Conservation (phyloP, 2,329 filamentous ascomycete species). For the Colletotrichum noveboracense region DNA sequence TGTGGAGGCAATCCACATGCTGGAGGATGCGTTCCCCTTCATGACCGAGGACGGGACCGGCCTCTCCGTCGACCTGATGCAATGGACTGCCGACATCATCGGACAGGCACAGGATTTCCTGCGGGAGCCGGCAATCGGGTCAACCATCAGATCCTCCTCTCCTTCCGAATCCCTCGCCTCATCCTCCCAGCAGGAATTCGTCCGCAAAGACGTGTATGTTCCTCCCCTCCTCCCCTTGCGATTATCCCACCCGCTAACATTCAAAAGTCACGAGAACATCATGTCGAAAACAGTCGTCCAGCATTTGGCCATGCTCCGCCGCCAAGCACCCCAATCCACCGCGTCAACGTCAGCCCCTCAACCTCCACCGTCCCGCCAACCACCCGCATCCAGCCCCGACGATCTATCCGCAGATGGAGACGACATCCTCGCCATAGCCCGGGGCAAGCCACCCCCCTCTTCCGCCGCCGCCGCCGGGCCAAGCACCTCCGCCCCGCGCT, state of each 20-base stretch:
- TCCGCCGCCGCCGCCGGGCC: background rate
- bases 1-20: background rate
- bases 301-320: background rate
- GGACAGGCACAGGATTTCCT: background rate
- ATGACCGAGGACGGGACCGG: background rate
- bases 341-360: background rate
- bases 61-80: background rate
- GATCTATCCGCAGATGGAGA: background rate
- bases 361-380: background rate
- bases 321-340: background rate
- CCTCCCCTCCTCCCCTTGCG: too few relatives aligned
- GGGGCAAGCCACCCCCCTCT: background rate
- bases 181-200: background rate
- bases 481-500: background rate
- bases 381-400: background rate
- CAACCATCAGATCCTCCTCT: background rate
- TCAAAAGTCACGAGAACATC: background rate
- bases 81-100: conserved; percentile 2
- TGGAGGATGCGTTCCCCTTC: conserved; percentile 1
- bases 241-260: background rate
- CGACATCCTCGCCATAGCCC: background rate
- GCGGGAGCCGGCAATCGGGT: background rate
- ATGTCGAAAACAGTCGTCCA: conserved; percentile 1
- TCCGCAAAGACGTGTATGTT: conserved; percentile 7
- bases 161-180: conserved; percentile 5